These are phyloP conservation scores for Globisporangium takayamanum DNA, from an alignment of 352 stramenopile genomes.

Conservation along the genomic window DNA sequence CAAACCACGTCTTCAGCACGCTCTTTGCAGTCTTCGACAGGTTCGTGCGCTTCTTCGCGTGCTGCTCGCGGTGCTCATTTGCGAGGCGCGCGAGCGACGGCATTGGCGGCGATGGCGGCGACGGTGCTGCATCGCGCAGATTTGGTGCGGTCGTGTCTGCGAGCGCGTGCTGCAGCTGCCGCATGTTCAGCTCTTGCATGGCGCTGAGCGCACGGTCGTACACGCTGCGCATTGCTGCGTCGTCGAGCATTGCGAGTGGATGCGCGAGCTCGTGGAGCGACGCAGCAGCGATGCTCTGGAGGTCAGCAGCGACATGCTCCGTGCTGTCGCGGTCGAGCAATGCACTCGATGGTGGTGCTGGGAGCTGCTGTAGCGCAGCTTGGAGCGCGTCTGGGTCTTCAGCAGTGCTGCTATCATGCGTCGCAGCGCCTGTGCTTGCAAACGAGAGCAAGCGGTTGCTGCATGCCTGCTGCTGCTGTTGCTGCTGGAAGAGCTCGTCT, in stretches of 20 bases:
- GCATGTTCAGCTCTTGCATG: constrained; percentile 29
- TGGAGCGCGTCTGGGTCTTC: constrained; percentile 20
- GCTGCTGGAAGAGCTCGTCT: constrained; percentile 22
- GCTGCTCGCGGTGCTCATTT: background rate
- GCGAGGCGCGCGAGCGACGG: background rate
- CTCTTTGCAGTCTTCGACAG: constrained; percentile 67
- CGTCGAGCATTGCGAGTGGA: constrained; percentile 18
- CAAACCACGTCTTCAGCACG: constrained; percentile 77
- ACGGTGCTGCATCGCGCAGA: background rate
- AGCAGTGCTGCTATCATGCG: background rate
- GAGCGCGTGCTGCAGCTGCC: constrained; percentile 20
- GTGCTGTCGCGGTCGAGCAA: background rate
- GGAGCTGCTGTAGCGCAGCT: constrained; percentile 23
- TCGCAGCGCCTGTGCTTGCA: constrained; percentile 10
- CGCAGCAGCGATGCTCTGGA: constrained; percentile 3
- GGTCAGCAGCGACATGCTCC: constrained; percentile 11
- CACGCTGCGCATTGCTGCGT: constrained; percentile 18
- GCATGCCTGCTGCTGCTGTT: constrained; percentile 11
- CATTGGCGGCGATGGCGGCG: background rate
- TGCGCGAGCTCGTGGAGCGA: constrained; percentile 19
- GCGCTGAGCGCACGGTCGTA: constrained; percentile 22
- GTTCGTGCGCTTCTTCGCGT: constrained; percentile 67
- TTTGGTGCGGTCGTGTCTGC: constrained; percentile 13
- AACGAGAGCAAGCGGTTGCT: constrained; percentile 24
- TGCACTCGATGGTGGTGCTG: constrained; percentile 1